Evolutionary conservation across 2,329 filamentous ascomycete species (phyloP).

Genomic region (Sporothrix pallida): DNA sequence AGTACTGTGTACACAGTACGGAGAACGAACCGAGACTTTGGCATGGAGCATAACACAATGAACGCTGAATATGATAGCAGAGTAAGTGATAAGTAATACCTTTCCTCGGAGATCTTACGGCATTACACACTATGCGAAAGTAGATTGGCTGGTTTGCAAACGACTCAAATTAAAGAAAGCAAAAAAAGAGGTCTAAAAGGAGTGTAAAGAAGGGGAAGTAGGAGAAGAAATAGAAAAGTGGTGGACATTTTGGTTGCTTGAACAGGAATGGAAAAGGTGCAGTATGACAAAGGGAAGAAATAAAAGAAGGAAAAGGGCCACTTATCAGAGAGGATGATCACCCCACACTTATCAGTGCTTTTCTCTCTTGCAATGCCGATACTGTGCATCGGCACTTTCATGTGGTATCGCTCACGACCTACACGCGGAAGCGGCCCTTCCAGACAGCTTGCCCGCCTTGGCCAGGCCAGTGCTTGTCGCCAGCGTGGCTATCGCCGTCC

Average conservation of each 20-base stretch:
- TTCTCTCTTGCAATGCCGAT: not conserved
- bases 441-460: slow-evolving; percentile 20
- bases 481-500: not conserved
- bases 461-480: slow-evolving; percentile 12
- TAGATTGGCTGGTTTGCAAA: slow-evolving; percentile 7
- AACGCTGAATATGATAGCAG: no score
- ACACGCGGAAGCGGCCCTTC: slow-evolving; percentile 26
- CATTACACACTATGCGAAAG: not conserved
- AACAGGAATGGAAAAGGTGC: no score
- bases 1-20: not conserved
- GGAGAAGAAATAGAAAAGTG: not conserved
- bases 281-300: no score
- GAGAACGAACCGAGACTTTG: no score
- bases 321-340: not conserved
- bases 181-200: slow-evolving; percentile 30
- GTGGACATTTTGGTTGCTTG: not conserved
- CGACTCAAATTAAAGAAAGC: slow-evolving; percentile 22
- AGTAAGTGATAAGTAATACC: no score
- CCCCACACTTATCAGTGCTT: not conserved
- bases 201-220: slow-evolving; percentile 31
- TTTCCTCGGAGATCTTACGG: no score
- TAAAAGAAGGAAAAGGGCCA: not conserved
- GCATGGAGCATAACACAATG: no score
- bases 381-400: not conserved
- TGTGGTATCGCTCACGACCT: not conserved